Evolutionary conservation across 1,284 basidiomycete genomes (phyloP), one percentile per base, ranked within the genome.

Genomic region (Ceraceosorus bombacis): DNA sequence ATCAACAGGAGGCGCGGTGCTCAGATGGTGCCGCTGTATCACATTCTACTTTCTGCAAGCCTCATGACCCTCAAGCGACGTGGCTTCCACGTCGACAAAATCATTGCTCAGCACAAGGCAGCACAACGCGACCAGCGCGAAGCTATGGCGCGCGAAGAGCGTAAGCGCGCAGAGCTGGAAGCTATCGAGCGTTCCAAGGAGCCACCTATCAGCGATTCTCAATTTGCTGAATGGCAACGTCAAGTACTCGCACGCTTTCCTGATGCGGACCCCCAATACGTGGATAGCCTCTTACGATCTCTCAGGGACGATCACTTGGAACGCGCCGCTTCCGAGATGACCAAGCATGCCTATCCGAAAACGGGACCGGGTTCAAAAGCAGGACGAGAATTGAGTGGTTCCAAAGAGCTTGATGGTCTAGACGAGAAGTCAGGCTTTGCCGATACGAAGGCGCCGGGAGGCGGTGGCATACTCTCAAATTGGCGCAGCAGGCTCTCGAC

Each of bases 31-130:
- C 63, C 97, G 6, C 78, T 97, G 10, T 88, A 95, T 71, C 89
- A 90, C 85, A 94, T 90, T 0, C 89, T 98, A 52, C 82, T 98
- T 9, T 90, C 89, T 0, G 95, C 92, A 0, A 88, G 93, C 61
- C 80, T 97, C 51, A 83, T 85, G 64, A 86, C 89, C 1, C 80
- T 98, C 58, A 88, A 87, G 75, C 82, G 92, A 58, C 82, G 93
- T 63, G 91, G 91, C 5, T 66, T 74, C 57, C 61, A 71, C 87
- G 92, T 96, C 55, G 92, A 96, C 75, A 84, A 93, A 55, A 94
- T 97, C 60, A 80, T 96, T 55, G 86, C 86, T 63, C 87, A 90
- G 69, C 88, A 93, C 69, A 83, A 85, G 69, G 43, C 43, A 10
- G 86, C 86, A 9, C 86, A 91, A 59, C 82, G 82, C 40, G 82